Base-by-base conservation (phyloP, 2,329 filamentous ascomycete species). In the Helicocarpus griseus region DNA sequence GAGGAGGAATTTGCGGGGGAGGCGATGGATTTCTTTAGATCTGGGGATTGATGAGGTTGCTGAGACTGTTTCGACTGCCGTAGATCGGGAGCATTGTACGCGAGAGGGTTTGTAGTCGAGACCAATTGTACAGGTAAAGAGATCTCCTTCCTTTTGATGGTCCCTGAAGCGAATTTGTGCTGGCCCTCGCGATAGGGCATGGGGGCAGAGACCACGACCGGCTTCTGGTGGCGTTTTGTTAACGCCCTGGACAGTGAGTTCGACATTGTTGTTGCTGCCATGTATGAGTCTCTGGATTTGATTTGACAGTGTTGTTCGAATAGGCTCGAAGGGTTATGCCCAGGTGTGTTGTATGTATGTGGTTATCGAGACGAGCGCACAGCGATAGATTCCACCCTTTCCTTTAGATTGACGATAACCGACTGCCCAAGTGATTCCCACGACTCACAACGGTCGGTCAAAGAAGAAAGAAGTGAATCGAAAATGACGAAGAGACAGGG, bases 51-150 rank as follows among this genome's bases (percentile, higher is more conserved):
- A n/a, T 44, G 40, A 11, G 19, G 11, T 7, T 19, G 11, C 26
- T 41, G 39, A 9, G 9, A 13, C 19, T 6, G 40, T 11, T 44
- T 4, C 33, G 26, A 17, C 17, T 44, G 24, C 17, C 17, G 4
- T 19, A 96, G 83, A 65, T 96, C 86, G 48, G 91, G 91, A 8
- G 93, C 90, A 65, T 91, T 91, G 77, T 95, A 95, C 6, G 89
- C 89, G 50, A 96, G 83, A 80, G 94, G 89, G 70, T 97, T 98
- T 60, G 93, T 97, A 4, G 91, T 95, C 54, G 93, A 94, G 46
- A 96, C 76, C 56, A 98, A 78, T 69, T 89, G 84, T 49, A 95
- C 78, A 0, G 93, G 93, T 2, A 78, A 81, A 1, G 93, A 98
- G 65, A 98, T 98, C 55, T 72, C 69, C 54, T 63, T 69, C 46